Evolutionary conservation across 805 yeast species (phyloP).

Genomic region (Phaffomyces opuntiae): DNA sequence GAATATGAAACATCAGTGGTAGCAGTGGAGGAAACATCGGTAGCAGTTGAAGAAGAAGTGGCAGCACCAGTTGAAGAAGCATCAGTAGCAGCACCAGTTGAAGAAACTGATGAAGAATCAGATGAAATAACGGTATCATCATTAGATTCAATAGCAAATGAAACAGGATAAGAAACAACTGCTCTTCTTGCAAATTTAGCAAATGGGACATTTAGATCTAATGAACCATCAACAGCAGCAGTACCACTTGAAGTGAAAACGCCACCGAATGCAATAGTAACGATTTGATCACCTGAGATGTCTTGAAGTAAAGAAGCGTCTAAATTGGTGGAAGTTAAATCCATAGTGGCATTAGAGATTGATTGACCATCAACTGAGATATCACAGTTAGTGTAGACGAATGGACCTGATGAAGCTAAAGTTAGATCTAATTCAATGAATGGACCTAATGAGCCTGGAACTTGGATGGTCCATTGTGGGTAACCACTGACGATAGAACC

Average conservation of each 20-base stretch:
- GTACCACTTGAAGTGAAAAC: neutral
- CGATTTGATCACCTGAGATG: neutral
- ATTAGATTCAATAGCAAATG: neutral
- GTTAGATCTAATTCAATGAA: neutral
- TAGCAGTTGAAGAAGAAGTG: slow-evolving; percentile 14
- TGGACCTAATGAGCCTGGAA: neutral
- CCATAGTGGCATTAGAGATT: neutral
- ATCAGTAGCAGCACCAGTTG: neutral
- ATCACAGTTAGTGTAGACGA: neutral
- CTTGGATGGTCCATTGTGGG: neutral
- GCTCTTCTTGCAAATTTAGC: neutral
- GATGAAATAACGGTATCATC: neutral
- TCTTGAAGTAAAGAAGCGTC: neutral
- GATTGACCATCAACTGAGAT: neutral
- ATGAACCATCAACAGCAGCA: neutral
- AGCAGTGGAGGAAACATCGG: slow-evolving; percentile 13
- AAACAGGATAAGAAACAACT: neutral
- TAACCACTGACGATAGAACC: neutral
- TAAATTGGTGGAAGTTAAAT: neutral
- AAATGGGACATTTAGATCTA: neutral
- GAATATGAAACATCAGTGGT: slow-evolving; percentile 7
- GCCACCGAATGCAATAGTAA: neutral
- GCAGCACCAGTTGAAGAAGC: neutral
- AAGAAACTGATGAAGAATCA: neutral
- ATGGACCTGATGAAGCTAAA: neutral